These are phyloP conservation scores for Tricharina praecox DNA, from an alignment of 495 filamentous ascomycete genomes.

Conservation along the genomic window DNA sequence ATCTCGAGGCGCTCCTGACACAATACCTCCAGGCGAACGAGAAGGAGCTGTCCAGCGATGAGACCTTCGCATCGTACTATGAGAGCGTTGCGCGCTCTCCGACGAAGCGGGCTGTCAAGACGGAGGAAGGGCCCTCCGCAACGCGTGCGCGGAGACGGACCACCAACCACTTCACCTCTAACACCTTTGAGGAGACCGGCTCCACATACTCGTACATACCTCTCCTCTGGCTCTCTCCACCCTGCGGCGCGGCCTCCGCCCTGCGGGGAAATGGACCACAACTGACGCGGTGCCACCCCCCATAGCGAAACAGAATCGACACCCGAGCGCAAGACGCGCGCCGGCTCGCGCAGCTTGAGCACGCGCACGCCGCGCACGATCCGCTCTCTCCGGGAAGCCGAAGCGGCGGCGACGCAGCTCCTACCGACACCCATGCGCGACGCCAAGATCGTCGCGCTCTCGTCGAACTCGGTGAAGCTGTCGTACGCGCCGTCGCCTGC, in stretches of 20 bases:
- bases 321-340: slow-evolving; percentile 19
- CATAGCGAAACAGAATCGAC: background rate
- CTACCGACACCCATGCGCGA: too few relatives aligned
- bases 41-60: slow-evolving; percentile 41
- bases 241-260: too few relatives aligned
- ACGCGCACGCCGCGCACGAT: slow-evolving; percentile 43
- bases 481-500: too few relatives aligned
- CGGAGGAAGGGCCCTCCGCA: slow-evolving; percentile 32
- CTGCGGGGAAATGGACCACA: too few relatives aligned
- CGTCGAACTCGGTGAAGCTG: too few relatives aligned
- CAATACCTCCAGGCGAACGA: slow-evolving; percentile 53
- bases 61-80: slow-evolving; percentile 60
- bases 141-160: slow-evolving; percentile 25
- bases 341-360: slow-evolving; percentile 21
- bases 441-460: too few relatives aligned
- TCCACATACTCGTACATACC: slow-evolving; percentile 5
- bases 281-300: background rate
- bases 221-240: background rate
- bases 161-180: slow-evolving; percentile 10
- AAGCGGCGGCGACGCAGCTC: too few relatives aligned
- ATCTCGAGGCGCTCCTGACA: slow-evolving; percentile 64
- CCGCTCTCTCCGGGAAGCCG: slow-evolving; percentile 33
- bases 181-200: slow-evolving; percentile 10
- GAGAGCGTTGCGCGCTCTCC: slow-evolving; percentile 52
- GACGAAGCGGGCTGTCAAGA: slow-evolving; percentile 44